These are phyloP conservation scores for Phaeosphaeria sp. DNA, from an alignment of 2,329 filamentous ascomycete genomes.

Conservation along the genomic window DNA sequence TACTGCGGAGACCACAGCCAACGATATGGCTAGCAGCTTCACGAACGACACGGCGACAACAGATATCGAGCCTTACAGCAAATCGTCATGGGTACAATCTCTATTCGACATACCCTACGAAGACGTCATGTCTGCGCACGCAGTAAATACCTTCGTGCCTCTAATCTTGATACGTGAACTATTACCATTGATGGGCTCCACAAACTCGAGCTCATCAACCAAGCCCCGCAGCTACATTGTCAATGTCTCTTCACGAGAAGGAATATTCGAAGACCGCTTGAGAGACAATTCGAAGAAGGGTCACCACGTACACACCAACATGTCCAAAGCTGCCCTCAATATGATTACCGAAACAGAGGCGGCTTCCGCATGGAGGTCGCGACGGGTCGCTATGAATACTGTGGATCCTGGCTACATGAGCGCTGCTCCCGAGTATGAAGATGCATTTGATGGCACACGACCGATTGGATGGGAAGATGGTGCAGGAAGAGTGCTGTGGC, in stretches of 20 bases:
- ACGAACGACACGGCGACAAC: background rate
- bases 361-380: constrained; percentile 8
- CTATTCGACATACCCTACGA: constrained; percentile 21
- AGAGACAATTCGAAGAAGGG: constrained; percentile 9
- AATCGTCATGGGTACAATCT: constrained; percentile 17
- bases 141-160: constrained; percentile 20
- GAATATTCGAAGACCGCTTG: constrained; percentile 17
- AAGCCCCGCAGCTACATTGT: constrained; percentile 17
- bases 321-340: constrained; percentile 22
- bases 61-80: constrained; percentile 8
- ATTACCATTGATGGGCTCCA: constrained; percentile 12
- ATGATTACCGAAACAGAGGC: constrained; percentile 21
- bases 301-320: constrained; percentile 21
- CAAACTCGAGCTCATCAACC: background rate
- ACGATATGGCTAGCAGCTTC: too few species aligned
- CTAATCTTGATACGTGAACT: constrained; percentile 20
- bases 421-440: constrained; percentile 18
- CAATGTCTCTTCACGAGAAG: constrained; percentile 22
- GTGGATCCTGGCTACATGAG: constrained; percentile 21
- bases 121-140: constrained; percentile 19
- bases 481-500: constrained; percentile 15
- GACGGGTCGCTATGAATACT: constrained; percentile 15
- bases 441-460: constrained; percentile 12
- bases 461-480: constrained; percentile 21
- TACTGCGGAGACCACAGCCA: background rate